Evolutionary conservation across 768 basidiomycete genomes (phyloP), one percentile per base, ranked within the genome.

Genomic region (Suillus placidus): DNA sequence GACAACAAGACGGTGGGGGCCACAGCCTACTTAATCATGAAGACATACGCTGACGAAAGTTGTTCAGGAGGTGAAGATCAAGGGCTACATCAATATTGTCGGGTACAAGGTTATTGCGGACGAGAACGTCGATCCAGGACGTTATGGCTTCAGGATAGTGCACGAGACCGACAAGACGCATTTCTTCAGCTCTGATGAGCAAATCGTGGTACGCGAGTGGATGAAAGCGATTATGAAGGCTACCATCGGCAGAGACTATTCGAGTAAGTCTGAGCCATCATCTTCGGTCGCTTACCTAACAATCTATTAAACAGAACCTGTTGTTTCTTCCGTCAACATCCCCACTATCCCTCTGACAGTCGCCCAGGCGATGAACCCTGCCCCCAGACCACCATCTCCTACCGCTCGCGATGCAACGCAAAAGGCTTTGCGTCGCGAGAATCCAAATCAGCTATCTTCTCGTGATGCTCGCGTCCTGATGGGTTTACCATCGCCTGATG

Each of bases 161-260:
- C 96, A 98, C 70, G 93, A 95, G 54, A 79, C 84, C 8, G 92
- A 94, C 75, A 93, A 91, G 79, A 83, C 91, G 1, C 95, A 99
- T 76, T 94, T 78, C 73, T 99, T 99, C 79, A 94, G 93, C 68
- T 94, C 94, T 0, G 92, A 95, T 30, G 95, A 98, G 72, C 93
- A 94, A 77, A 72, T 80, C 1, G 79, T 87, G 43, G 85, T 97
- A 57, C 88, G 97, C n/a, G 94, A 94, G 69, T 99, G 97, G 97
- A 99, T 99, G 97, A 99, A 99, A 80, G 94, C 96, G 9, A 87
- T 99, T 70, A 98, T 99, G 94, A 99, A 99, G 76, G 94, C 97
- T 3, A 98, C 97, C 14, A 99, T 99, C 70, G 90, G 87, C 10
- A 83, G 97, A 64, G 97, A 99, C 75, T 98, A 96, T 74, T 85